Percentiles rank a stretch among this genome's conserved stretches.
These are phyloP conservation scores for Podospora australis DNA, from an alignment of 495 filamentous ascomycete species.

Conservation along the genomic window DNA sequence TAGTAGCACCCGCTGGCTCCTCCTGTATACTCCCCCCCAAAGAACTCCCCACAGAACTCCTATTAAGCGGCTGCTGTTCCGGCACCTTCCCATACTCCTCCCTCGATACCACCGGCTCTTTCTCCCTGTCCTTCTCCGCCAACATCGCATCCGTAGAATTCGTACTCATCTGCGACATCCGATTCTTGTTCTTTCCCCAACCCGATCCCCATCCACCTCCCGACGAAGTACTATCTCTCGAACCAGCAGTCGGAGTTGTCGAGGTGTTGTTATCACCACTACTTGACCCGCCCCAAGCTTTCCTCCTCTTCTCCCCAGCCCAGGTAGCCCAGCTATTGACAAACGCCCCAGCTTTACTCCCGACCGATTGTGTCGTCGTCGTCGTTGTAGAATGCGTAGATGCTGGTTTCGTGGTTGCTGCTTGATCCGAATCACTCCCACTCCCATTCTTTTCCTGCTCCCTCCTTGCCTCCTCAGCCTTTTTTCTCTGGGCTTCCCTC, in stretches of 20 bases:
- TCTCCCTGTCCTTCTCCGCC: conserved; percentile 17
- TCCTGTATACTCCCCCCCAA: background rate
- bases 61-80: background rate
- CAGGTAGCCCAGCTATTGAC: conserved; percentile 91
- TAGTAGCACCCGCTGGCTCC: background rate
- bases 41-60: background rate
- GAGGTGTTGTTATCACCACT: conserved; percentile 11
- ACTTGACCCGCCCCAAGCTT: conserved; percentile 41
- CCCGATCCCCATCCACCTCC: conserved; percentile 34
- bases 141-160: conserved; percentile 13
- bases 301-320: conserved; percentile 78
- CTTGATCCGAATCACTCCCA: background rate
- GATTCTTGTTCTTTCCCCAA: conserved; percentile 30
- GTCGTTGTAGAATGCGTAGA: conserved; percentile 48
- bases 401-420: conserved; percentile 7
- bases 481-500: conserved; percentile 71
- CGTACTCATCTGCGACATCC: conserved; percentile 24
- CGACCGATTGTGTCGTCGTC: conserved; percentile 60
- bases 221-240: background rate
- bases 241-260: background rate
- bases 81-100: background rate
- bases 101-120: background rate
- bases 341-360: conserved; percentile 76
- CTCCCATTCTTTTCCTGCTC: conserved; percentile 20
- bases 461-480: conserved; percentile 51